These are phyloP conservation scores for Penicillium salamii DNA, from an alignment of 495 filamentous ascomycete species.

Conservation along the genomic window DNA sequence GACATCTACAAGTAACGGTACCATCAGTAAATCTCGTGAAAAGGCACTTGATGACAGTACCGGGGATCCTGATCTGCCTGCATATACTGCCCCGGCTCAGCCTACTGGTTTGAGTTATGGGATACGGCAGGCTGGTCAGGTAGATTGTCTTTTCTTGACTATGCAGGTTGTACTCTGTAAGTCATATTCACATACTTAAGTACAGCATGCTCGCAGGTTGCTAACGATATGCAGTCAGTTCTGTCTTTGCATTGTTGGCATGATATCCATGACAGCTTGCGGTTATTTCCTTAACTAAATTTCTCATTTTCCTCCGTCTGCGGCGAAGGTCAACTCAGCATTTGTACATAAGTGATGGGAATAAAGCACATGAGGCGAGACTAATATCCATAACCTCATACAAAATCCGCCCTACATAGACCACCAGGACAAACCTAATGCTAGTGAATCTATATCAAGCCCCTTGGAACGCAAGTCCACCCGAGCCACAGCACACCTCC, in stretches of 20 bases:
- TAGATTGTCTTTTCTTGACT: background rate
- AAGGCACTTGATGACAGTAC: constrained; percentile 1
- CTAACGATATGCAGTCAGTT: background rate
- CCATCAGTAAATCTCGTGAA: background rate
- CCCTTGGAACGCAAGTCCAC: background rate
- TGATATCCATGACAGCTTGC: background rate
- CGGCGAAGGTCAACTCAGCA: too few relatives aligned
- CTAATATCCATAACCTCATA: too few relatives aligned
- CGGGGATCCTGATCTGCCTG: background rate
- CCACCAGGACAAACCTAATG: too few relatives aligned
- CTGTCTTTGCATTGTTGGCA: background rate
- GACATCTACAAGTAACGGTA: background rate
- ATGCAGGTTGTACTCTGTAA: background rate
- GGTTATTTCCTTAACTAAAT: too few relatives aligned
- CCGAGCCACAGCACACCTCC: constrained; percentile 8
- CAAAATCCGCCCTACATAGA: too few relatives aligned
- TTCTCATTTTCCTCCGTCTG: too few relatives aligned
- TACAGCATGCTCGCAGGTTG: background rate
- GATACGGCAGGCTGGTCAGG: background rate
- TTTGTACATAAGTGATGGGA: too few relatives aligned
- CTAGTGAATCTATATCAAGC: background rate
- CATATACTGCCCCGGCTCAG: background rate
- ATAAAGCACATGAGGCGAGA: too few relatives aligned
- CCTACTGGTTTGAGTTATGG: background rate
- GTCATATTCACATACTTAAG: background rate